Evolutionary conservation across 2,329 filamentous ascomycete species (phyloP).

Genomic region (Purpureocillium lavendulum): DNA sequence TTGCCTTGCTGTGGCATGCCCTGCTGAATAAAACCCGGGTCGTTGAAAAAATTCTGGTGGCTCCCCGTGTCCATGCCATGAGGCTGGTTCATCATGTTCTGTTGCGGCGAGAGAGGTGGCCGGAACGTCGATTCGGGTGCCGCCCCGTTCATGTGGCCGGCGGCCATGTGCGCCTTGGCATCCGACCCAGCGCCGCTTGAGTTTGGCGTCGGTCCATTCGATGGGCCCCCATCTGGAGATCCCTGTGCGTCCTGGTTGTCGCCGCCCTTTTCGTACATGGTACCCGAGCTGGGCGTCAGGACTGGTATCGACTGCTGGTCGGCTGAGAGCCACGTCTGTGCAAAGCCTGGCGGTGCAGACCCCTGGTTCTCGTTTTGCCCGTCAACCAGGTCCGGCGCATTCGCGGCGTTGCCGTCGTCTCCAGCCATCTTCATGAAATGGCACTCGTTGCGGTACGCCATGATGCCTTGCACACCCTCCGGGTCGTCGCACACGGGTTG

Average conservation of each 20-base stretch:
- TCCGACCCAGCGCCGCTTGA: slow-evolving; percentile 35
- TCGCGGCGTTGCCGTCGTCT: slow-evolving; percentile 31
- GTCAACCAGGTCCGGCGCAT: slow-evolving; percentile 30
- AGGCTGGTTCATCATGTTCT: slow-evolving; percentile 27
- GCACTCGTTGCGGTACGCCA: slow-evolving; percentile 36
- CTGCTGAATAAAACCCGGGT: slow-evolving; percentile 5
- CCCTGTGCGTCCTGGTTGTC: slow-evolving; percentile 36
- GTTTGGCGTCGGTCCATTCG: slow-evolving; percentile 51
- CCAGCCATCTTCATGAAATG: slow-evolving; percentile 30
- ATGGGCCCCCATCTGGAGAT: slow-evolving; percentile 40
- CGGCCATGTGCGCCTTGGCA: slow-evolving; percentile 15
- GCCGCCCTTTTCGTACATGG: slow-evolving; percentile 30
- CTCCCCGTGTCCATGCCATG: slow-evolving; percentile 24
- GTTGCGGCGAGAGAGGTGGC: slow-evolving; percentile 37
- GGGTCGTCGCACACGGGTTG: slow-evolving; percentile 23
- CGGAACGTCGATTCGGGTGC: slow-evolving; percentile 38
- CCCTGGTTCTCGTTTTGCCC: slow-evolving; percentile 18
- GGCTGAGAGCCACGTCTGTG: slow-evolving; percentile 28
- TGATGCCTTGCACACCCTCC: slow-evolving; percentile 29
- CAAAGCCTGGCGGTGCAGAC: slow-evolving; percentile 16
- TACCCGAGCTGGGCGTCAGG: slow-evolving; percentile 23
- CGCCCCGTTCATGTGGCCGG: slow-evolving; percentile 25
- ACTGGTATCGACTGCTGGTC: slow-evolving; percentile 28
- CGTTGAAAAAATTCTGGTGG: slow-evolving; percentile 30
- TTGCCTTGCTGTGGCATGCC: slow-evolving; percentile 12